Evolutionary conservation across 306 rosid species (phyloP).

Genomic region (Glycine soja): DNA sequence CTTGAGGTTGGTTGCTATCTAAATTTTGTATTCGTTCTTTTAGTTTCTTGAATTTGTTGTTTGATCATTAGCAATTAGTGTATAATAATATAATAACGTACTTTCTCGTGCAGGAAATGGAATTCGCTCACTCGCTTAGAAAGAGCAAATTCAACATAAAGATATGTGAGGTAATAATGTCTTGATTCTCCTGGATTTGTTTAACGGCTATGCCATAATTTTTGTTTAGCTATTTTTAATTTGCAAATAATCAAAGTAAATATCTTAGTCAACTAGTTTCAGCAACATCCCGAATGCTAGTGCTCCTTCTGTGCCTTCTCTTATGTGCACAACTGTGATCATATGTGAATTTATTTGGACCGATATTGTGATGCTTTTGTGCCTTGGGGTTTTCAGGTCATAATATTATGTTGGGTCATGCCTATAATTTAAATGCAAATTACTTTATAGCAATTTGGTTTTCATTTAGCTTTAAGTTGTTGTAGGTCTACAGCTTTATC

Average conservation of each 20-base stretch:
- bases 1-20: conserved; percentile 62
- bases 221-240: neutral
- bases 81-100: conserved; percentile 9
- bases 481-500: neutral
- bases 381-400: conserved; percentile 5
- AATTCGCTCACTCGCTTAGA: conserved; percentile 93
- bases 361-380: conserved; percentile 15
- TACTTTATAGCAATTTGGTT: conserved; percentile 28
- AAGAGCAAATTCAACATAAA: conserved; percentile 90
- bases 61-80: conserved; percentile 33
- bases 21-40: neutral
- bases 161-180: conserved; percentile 80
- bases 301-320: neutral
- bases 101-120: conserved; percentile 80
- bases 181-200: conserved; percentile 40
- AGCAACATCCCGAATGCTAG: neutral
- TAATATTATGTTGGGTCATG: neutral
- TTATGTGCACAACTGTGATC: neutral
- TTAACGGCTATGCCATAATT: neutral
- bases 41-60: neutral
- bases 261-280: neutral
- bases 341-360: neutral
- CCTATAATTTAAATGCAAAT: conserved; percentile 8
- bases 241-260: neutral
- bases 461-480: conserved; percentile 25